These are phyloP conservation scores for Leishmania arabica DNA, from an alignment of 208 protist genomes.

Conservation along the genomic window DNA sequence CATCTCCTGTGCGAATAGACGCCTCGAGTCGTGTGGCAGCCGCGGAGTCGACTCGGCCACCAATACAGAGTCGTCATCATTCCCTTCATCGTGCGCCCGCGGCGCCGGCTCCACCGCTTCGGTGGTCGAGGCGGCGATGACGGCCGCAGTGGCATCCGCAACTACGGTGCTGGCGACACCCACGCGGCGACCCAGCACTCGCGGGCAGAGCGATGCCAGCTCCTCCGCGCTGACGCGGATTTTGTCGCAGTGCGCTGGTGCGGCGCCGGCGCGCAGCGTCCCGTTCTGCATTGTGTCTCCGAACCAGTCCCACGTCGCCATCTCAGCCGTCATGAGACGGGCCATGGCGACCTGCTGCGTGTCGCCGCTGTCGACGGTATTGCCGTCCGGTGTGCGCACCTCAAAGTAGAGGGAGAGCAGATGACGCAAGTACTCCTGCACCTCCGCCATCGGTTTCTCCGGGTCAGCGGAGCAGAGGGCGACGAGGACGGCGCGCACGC, in stretches of 20 bases:
- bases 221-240: slow-evolving; percentile 36
- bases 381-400: slow-evolving; percentile 26
- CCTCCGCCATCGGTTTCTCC: slow-evolving; percentile 28
- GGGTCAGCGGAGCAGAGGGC: slow-evolving; percentile 40
- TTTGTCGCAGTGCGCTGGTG: slow-evolving; percentile 28
- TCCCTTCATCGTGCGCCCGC: not conserved
- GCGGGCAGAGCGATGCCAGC: slow-evolving; percentile 48
- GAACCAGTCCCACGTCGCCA: slow-evolving; percentile 33
- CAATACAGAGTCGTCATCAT: not conserved
- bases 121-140: slow-evolving; percentile 15
- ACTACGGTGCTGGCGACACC: slow-evolving; percentile 6
- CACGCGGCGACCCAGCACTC: slow-evolving; percentile 35
- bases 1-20: not conserved
- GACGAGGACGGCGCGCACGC: slow-evolving; percentile 39
- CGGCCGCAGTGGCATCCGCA: slow-evolving; percentile 15
- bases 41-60: slow-evolving; percentile 6
- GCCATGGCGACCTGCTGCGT: slow-evolving; percentile 28
- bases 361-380: slow-evolving; percentile 21
- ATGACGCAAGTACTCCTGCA: slow-evolving; percentile 51
- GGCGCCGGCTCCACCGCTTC: no score
- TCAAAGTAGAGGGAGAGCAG: slow-evolving; percentile 46
- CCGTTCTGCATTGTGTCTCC: slow-evolving; percentile 7
- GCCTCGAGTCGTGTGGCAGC: not conserved
- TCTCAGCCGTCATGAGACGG: slow-evolving; percentile 20
- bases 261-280: slow-evolving; percentile 8